Evolutionary conservation across 495 filamentous ascomycete genomes (phyloP), one percentile per base, ranked within the genome.

Genomic region (Neurospora africana): DNA sequence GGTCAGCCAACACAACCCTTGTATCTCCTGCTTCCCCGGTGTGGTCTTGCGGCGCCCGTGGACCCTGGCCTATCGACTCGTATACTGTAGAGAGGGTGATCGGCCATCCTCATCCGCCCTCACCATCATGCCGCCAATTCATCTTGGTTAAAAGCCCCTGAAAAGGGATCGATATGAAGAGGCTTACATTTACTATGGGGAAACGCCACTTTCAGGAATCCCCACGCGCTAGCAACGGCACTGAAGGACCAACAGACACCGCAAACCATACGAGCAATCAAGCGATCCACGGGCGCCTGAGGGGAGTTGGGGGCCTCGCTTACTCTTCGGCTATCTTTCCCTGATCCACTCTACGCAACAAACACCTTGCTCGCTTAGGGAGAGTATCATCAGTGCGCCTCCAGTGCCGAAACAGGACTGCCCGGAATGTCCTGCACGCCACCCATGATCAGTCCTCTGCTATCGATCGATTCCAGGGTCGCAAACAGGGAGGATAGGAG

Each of bases 21-120:
- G 27, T 61, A 33, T 61, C 53, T 65, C 67, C 36, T 73, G 72
- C 74, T 73, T 73, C 74, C 74, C 72, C 72, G 72, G 44, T 70
- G 74, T 70, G 15, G 68, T 68, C 69, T 35, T 73, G 71, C 71
- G 70, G 74, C 36, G 17, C 68, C 38, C 53, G 15, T n/a, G 61
- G 21, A 68, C n/a, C 72, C 61, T 23, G 6, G 9, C 43, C 38
- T 38, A 11, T 38, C 53, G 53, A 37, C 39, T 33, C 13, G 23
- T 53, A 19, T 61, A 58, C n/a, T n/a, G n/a, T 15, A 58, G 47
- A 58, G 23, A 5, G 11, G 17, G 41, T 69, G 35, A 35, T 47
- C 36, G 35, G 33, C 61, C 72, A 43, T 21, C 68, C 53, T 75
- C 71, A 68, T 68, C 72, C 70, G n/a, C 53, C 30, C 8, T 43